Conservation (phyloP, 108 stramenopile genomes). For the Schizochytrium sp. region DNA sequence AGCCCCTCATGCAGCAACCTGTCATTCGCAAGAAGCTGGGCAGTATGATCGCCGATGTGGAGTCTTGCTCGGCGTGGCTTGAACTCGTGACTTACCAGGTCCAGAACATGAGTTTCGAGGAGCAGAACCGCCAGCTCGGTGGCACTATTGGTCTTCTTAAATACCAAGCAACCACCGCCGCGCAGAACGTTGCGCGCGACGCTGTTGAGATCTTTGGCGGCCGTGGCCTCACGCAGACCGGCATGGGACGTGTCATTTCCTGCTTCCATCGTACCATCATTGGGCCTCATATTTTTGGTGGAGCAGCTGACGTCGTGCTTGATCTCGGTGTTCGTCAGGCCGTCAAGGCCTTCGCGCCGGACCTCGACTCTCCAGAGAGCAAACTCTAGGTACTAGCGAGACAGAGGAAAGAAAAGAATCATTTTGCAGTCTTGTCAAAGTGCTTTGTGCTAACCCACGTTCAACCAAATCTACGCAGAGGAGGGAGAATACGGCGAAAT, state of each 20-base stretch:
- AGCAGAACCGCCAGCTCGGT: not conserved
- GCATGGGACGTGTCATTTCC: not conserved
- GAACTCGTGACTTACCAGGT: not conserved
- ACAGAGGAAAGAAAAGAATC: no score
- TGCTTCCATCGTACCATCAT: not conserved
- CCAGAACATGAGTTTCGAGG: not conserved
- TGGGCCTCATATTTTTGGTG: not conserved
- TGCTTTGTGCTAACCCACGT: no score
- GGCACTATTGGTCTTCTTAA: not conserved
- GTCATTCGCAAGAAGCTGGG: conserved; percentile 13
- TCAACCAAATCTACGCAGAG: no score
- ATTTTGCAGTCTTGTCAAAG: no score
- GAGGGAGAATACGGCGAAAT: no score
- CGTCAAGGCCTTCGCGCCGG: not conserved
- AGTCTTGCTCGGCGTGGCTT: not conserved
- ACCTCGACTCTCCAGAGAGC: not conserved
- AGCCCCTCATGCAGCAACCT: not conserved
- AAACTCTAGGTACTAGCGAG: not conserved
- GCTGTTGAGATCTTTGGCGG: conserved; percentile 14
- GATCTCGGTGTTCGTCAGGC: conserved; percentile 11
- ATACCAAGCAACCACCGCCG: not conserved
- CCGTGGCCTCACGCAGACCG: not conserved
- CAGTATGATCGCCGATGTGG: not conserved
- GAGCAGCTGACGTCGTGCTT: not conserved
- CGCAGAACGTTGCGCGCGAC: not conserved